Conservation (phyloP, 805 yeast species). For the Scheffersomyces coipomensis region DNA sequence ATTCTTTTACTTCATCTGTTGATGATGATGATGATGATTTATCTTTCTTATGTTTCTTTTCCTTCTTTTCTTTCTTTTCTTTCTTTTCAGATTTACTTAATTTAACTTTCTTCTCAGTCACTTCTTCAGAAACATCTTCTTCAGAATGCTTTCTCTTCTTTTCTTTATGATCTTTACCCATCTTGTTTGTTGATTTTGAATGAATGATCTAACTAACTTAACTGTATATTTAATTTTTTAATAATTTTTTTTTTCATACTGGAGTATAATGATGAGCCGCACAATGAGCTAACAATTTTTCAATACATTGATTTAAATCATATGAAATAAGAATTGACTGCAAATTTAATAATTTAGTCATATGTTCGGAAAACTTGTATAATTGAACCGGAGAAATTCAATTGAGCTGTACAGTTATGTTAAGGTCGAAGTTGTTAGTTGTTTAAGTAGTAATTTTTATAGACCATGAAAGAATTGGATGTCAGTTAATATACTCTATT, state of each 20-base stretch:
- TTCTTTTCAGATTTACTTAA: conserved; percentile 34
- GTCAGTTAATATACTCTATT: no score
- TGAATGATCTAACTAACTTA: background rate
- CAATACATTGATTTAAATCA: no score
- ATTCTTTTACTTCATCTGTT: no score
- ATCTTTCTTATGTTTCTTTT: conserved; percentile 22
- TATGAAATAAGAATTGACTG: no score
- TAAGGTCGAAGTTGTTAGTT: no score
- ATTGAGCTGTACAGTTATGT: no score
- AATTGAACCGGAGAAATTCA: no score
- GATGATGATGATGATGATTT: conserved; percentile 17
- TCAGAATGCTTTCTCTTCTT: conserved; percentile 17
- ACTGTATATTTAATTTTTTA: background rate
- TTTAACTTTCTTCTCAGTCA: conserved; percentile 14
- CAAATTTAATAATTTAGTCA: no score
- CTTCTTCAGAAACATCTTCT: conserved; percentile 7
- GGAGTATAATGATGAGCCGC: background rate
- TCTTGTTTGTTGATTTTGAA: conserved; percentile 1
- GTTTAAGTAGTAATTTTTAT: no score
- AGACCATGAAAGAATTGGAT: no score
- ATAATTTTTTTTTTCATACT: background rate
- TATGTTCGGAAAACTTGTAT: no score
- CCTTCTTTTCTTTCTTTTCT: conserved; percentile 29
- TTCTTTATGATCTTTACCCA: conserved; percentile 16
- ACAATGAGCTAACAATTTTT: conserved; percentile 1